Evolutionary conservation across 2,329 filamentous ascomycete genomes (phyloP).

Genomic region (Parafenestella ontariensis): DNA sequence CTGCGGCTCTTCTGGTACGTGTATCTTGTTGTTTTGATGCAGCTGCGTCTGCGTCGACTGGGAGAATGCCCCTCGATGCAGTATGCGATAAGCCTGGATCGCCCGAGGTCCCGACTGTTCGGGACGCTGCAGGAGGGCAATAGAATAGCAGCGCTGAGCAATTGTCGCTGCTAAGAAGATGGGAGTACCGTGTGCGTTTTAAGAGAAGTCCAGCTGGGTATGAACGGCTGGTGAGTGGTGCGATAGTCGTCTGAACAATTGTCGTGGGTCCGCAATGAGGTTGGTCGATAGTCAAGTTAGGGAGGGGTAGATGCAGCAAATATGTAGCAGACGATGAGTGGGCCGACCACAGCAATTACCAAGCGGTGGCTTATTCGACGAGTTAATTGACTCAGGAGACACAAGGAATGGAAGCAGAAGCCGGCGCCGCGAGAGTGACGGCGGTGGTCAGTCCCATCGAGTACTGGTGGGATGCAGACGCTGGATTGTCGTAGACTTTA

Average conservation of each 20-base stretch:
- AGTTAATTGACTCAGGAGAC: slow-evolving; percentile 24
- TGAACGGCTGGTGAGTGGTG: neutral
- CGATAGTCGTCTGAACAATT: neutral
- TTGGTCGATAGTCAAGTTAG: slow-evolving; percentile 14
- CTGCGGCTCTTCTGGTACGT: slow-evolving; percentile 11
- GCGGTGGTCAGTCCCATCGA: slow-evolving; percentile 1
- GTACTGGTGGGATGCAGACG: slow-evolving; percentile 14
- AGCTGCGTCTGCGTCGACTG: slow-evolving; percentile 3
- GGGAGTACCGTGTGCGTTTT: neutral
- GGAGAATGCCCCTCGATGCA: slow-evolving; percentile 30
- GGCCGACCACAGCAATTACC: slow-evolving; percentile 35
- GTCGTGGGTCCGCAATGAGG: slow-evolving; percentile 9
- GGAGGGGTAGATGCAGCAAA: slow-evolving; percentile 45
- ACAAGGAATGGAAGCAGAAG: slow-evolving; percentile 17
- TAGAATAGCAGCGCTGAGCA: slow-evolving; percentile 9
- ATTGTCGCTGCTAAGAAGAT: neutral
- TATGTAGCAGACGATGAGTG: slow-evolving; percentile 38
- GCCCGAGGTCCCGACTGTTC: slow-evolving; percentile 39
- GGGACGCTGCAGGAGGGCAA: slow-evolving; percentile 21
- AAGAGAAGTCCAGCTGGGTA: neutral
- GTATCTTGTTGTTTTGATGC: slow-evolving; percentile 15
- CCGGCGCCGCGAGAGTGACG: slow-evolving; percentile 19
- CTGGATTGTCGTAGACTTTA: slow-evolving; percentile 36
- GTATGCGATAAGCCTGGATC: slow-evolving; percentile 44
- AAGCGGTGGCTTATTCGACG: slow-evolving; percentile 33